These are phyloP conservation scores for Talaromyces sp. DNA, from an alignment of 2,329 filamentous ascomycete genomes.

Conservation along the genomic window DNA sequence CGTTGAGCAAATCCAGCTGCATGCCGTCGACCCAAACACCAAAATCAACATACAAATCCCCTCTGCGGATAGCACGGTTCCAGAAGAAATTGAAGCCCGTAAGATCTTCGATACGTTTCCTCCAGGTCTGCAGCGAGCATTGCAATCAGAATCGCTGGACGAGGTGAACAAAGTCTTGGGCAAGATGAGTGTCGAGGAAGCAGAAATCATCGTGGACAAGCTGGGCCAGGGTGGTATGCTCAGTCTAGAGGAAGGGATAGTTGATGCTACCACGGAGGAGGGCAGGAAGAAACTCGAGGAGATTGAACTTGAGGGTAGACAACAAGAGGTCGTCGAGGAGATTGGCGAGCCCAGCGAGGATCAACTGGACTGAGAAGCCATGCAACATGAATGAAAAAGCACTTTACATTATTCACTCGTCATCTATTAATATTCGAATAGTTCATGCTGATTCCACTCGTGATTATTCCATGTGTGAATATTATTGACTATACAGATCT, in stretches of 20 bases:
- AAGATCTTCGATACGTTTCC: conserved; percentile 79
- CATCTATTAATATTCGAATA: background rate
- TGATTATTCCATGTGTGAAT: background rate
- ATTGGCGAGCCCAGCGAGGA: conserved; percentile 45
- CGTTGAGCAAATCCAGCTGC: conserved; percentile 94
- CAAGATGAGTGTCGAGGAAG: conserved; percentile 81
- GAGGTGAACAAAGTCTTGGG: conserved; percentile 82
- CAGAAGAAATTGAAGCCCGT: conserved; percentile 55
- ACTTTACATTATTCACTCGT: background rate
- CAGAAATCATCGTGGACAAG: conserved; percentile 76
- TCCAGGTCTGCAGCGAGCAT: conserved; percentile 70
- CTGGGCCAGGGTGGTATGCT: conserved; percentile 80
- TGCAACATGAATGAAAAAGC: background rate
- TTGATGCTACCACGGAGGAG: conserved; percentile 88
- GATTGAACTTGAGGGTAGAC: conserved; percentile 54
- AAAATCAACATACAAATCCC: conserved; percentile 86
- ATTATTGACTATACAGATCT: background rate
- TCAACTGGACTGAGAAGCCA: conserved; percentile 10
- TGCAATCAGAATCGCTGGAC: conserved; percentile 85
- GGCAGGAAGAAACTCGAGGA: conserved; percentile 72
- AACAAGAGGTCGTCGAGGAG: conserved; percentile 45
- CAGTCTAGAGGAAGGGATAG: conserved; percentile 85
- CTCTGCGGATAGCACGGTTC: conserved; percentile 59
- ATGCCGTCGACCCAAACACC: conserved; percentile 89
- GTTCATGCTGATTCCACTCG: background rate